phyloP scores from a whole-genome alignment of 805 yeast species.

The Kazachstania psychrophila region DNA sequence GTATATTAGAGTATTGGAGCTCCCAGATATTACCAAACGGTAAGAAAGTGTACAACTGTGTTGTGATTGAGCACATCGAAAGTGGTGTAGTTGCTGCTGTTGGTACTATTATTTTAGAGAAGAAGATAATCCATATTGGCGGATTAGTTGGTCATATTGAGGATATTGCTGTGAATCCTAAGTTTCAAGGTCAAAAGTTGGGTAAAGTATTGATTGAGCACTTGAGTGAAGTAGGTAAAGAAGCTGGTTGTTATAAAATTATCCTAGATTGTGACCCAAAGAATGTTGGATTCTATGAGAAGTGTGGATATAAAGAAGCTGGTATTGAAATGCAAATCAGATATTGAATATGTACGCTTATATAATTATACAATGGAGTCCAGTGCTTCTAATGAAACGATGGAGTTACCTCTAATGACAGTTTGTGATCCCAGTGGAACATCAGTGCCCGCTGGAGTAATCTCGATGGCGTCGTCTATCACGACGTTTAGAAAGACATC shows the following conservation, averaged over 20 bases:
- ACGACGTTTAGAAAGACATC: constrained; percentile 72
- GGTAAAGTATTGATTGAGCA: constrained; percentile 60
- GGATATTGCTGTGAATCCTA: constrained; percentile 71
- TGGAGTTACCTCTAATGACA: constrained; percentile 71
- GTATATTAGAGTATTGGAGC: constrained; percentile 52
- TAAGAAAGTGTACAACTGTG: constrained; percentile 47
- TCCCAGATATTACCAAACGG: constrained; percentile 18
- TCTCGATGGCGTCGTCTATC: constrained; percentile 62
- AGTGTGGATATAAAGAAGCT: constrained; percentile 64
- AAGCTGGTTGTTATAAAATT: constrained; percentile 72
- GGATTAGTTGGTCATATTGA: constrained; percentile 91
- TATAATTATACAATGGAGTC: constrained; percentile 12
- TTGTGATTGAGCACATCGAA: constrained; percentile 50
- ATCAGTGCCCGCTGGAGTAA: constrained; percentile 40
- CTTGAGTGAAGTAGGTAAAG: constrained; percentile 50
- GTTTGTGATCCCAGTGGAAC: constrained; percentile 52
- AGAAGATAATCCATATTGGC: constrained; percentile 73
- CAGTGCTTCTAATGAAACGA: constrained; percentile 56
- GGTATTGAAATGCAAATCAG: constrained; percentile 58
- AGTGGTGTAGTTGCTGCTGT: constrained; percentile 59
- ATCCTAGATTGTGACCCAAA: constrained; percentile 82
- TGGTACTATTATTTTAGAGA: constrained; percentile 74
- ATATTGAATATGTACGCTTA: not conserved
- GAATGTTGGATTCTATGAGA: constrained; percentile 78
- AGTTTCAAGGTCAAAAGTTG: constrained; percentile 75